Percentiles rank a stretch among this genome's conserved stretches.
These are phyloP conservation scores for Macaranga tanarius DNA, from an alignment of 441 rosid genomes.

Conservation along the genomic window DNA sequence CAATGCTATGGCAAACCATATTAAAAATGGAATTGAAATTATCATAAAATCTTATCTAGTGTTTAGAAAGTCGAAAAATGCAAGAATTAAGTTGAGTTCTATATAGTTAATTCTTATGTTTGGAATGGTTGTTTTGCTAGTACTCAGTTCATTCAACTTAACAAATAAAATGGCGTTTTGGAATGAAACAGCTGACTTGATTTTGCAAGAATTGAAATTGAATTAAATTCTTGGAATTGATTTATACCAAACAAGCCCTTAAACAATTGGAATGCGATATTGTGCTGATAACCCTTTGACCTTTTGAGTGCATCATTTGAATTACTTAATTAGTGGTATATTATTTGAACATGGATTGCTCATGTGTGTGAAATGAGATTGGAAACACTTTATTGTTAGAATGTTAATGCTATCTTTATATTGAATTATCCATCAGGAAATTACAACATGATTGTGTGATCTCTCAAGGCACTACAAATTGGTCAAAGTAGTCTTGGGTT, in stretches of 20 bases:
- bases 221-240: too few relatives aligned
- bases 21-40: neutral
- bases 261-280: neutral
- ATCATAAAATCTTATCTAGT: too few relatives aligned
- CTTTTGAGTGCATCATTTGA: neutral
- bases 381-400: neutral
- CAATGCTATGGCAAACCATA: too few relatives aligned
- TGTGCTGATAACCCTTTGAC: neutral
- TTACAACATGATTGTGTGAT: neutral
- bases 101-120: too few relatives aligned
- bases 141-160: too few relatives aligned
- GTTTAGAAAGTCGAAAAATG: too few relatives aligned
- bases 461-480: neutral
- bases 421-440: neutral
- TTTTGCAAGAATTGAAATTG: too few relatives aligned
- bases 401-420: neutral
- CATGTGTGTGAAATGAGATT: neutral
- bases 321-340: neutral
- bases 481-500: neutral
- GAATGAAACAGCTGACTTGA: too few relatives aligned
- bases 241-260: neutral
- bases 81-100: too few relatives aligned
- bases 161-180: too few relatives aligned
- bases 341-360: neutral
- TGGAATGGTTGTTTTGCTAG: too few relatives aligned